Conservation (phyloP, 2,329 filamentous ascomycete genomes). For the Fusarium secorum region DNA sequence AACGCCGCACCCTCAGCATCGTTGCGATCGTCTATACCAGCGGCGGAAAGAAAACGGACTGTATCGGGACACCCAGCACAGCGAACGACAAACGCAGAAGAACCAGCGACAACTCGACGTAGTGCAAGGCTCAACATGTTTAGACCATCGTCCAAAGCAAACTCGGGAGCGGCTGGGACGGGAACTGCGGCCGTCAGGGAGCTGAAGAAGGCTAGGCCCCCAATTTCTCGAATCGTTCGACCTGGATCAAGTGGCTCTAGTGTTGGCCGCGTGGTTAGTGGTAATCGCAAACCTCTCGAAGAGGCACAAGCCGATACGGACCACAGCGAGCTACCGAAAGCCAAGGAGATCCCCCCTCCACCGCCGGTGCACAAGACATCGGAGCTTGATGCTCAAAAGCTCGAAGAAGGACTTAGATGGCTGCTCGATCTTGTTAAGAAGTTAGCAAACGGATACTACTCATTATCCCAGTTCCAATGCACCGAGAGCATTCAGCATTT, state of each 20-base stretch:
- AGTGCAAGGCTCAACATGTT: constrained; percentile 76
- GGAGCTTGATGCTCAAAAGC: constrained; percentile 66
- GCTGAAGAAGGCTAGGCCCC: constrained; percentile 83
- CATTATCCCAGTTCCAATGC: constrained; percentile 80
- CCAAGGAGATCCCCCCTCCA: constrained; percentile 53
- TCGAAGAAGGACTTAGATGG: constrained; percentile 78
- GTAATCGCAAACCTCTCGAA: constrained; percentile 79
- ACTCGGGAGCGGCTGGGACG: constrained; percentile 63
- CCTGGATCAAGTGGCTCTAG: constrained; percentile 71
- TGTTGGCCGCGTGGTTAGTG: constrained; percentile 87
- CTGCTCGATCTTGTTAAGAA: constrained; percentile 83
- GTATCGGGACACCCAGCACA: constrained; percentile 82
- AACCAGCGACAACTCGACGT: constrained; percentile 65
- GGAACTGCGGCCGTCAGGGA: constrained; percentile 71
- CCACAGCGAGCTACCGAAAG: constrained; percentile 64
- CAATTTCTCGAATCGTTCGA: constrained; percentile 71
- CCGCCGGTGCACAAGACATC: constrained; percentile 49
- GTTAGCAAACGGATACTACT: constrained; percentile 80
- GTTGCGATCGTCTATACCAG: constrained; percentile 51
- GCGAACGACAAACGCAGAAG: constrained; percentile 61
- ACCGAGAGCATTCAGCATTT: constrained; percentile 79
- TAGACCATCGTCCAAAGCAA: constrained; percentile 73
- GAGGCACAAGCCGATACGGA: constrained; percentile 75
- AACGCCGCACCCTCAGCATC: constrained; percentile 48
- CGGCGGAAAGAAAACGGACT: constrained; percentile 82